Percentiles rank a stretch among this genome's conserved stretches.
These are phyloP conservation scores for Martiniozyma asiatica DNA, from an alignment of 1,139 yeast species.

Conservation along the genomic window DNA sequence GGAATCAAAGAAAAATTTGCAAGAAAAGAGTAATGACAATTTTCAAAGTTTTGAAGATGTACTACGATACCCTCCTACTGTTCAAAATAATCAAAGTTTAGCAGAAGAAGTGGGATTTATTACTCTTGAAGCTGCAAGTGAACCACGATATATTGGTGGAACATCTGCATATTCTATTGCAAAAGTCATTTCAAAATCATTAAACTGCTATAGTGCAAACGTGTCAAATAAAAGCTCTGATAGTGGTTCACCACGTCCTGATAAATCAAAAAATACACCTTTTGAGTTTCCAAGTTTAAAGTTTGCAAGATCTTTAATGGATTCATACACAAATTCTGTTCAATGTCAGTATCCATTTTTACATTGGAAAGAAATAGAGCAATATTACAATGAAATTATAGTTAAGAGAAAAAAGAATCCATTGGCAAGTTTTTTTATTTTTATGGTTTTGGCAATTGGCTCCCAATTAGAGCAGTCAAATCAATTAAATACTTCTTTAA, in stretches of 20 bases:
- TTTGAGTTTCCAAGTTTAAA: conserved; percentile 26
- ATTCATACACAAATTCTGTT: conserved; percentile 15
- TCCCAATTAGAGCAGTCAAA: conserved; percentile 32
- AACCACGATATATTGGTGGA: conserved; percentile 20
- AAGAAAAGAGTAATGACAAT: conserved; percentile 11
- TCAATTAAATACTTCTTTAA: conserved; percentile 25
- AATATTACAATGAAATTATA: conserved; percentile 17
- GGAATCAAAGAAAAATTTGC: conserved; percentile 2
- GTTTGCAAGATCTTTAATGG: conserved; percentile 15
- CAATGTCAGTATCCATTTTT: conserved; percentile 24
- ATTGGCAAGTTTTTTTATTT: conserved; percentile 27
- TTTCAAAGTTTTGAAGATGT: conserved; percentile 2
- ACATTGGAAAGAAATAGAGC: conserved; percentile 21
- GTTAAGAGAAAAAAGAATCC: conserved; percentile 17
- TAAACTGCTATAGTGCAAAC: conserved; percentile 10
- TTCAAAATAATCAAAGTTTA: no score
- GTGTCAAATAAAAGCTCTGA: background rate
- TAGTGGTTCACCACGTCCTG: no score
- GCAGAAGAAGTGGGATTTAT: conserved; percentile 22
- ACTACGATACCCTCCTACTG: conserved; percentile 14
- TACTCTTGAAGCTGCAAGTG: conserved; percentile 20
- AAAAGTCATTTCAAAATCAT: conserved; percentile 16
- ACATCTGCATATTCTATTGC: conserved; percentile 22
- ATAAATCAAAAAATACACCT: conserved; percentile 7
- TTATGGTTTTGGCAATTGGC: conserved; percentile 42